Base-by-base conservation (phyloP, 2,329 filamentous ascomycete genomes). In the Exophiala sp. region DNA sequence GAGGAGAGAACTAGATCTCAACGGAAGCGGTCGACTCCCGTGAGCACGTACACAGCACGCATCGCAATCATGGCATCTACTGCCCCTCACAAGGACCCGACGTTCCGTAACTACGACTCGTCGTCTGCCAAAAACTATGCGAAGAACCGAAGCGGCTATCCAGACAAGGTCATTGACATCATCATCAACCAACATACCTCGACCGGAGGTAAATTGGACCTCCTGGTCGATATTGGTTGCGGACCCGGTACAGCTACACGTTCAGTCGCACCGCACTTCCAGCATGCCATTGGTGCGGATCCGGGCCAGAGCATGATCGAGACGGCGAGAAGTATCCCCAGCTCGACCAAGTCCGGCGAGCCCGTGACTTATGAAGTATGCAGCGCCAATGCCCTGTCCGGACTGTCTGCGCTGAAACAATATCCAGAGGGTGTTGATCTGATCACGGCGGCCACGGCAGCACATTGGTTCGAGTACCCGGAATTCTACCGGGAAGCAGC, bases 391-490 rank as follows among this genome's bases (percentile, higher is more conserved):
- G 66, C 71, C 0, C 68, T 80, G 2, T 71, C 69, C 14, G 50
- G 66, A 1, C 55, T 71, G 11, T 51, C 51, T 2, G 50, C 48
- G 3, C 45, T 61, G 16, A 49, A 59, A 9, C 36, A 54, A 8
- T 54, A 63, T 51, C 24, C 62, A 63, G 54, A 76, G 3, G 57
- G 66, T 48, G 72, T 81, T 7, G 79, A 81, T 61, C 65, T 82
- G n/a, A 69, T 81, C 57, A 76, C 72, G 0, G 73, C 74, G 7
- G 76, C 76, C 0, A 78, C 71, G 2, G 74, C 78, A 9, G 78
- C 78, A 0, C 81, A 84, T 64, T 84, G 81, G 81, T 82, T 84
- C 66, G 72, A 83, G 59, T 74, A 82, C 72, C 58, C 68, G 0
- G 50, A 51, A 0, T 83, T 83, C 67, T 83, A 78, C 73, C 44